These are phyloP conservation scores for Physcomitrium patens DNA, from an alignment of 225 moss, liverwort and hornwort genomes.

Conservation along the genomic window DNA sequence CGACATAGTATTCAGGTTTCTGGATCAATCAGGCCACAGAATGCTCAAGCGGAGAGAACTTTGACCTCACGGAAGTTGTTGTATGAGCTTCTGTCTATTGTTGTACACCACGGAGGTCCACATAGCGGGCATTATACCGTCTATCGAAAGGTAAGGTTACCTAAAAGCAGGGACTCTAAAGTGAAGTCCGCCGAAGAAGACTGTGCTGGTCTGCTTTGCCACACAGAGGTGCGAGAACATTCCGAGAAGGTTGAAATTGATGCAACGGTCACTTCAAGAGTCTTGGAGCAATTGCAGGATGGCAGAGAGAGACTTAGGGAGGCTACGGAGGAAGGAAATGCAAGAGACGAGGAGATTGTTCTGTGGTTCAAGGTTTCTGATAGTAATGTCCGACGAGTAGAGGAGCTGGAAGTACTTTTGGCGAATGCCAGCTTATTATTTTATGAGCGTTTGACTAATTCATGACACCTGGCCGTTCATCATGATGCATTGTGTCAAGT, in stretches of 20 bases:
- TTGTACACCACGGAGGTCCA: constrained; percentile 88
- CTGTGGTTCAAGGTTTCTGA: constrained; percentile 96
- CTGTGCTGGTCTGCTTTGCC: constrained; percentile 15
- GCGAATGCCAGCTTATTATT: constrained; percentile 83
- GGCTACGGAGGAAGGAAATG: constrained; percentile 26
- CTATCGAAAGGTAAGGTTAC: constrained; percentile 75
- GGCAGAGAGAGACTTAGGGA: constrained; percentile 6
- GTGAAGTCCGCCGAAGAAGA: constrained; percentile 24
- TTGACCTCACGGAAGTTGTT: constrained; percentile 60
- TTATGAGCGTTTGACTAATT: constrained; percentile 62
- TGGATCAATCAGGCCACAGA: constrained; percentile 33
- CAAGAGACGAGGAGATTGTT: constrained; percentile 30
- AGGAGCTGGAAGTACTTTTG: constrained; percentile 74
- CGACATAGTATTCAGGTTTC: constrained; percentile 31
- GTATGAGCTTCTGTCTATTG: constrained; percentile 86
- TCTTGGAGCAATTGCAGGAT: constrained; percentile 25
- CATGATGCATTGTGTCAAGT: constrained; percentile 17
- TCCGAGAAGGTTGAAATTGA: constrained; percentile 22
- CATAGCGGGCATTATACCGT: constrained; percentile 95
- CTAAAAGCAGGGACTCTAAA: constrained; percentile 24
- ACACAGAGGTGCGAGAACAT: constrained; percentile 22
- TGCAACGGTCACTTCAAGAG: constrained; percentile 16
- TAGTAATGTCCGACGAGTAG: constrained; percentile 68
- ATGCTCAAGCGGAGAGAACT: constrained; percentile 32
- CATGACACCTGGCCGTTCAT: constrained; percentile 17